Conservation (phyloP, 352 stramenopile genomes). For the Pythium vanterpoolii region DNA sequence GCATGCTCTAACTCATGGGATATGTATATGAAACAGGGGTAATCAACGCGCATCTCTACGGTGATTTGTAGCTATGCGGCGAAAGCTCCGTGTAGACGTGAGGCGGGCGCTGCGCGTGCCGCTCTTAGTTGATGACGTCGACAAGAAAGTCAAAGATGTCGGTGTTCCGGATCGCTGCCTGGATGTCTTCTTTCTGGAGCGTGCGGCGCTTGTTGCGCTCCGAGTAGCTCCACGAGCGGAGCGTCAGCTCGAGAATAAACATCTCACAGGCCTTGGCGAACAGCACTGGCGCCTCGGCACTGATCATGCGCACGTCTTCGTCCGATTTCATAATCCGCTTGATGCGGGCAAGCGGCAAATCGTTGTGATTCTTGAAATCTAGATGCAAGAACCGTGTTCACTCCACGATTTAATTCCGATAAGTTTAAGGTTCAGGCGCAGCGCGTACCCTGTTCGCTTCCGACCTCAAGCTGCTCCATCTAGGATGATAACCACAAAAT, state of each 20-base stretch:
- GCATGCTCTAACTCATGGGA: neutral
- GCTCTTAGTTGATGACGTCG: slow-evolving; percentile 88
- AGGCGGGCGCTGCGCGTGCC: neutral
- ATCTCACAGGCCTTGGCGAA: slow-evolving; percentile 99
- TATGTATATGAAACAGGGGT: slow-evolving; percentile 13
- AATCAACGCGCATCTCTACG: slow-evolving; percentile 12
- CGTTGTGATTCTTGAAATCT: slow-evolving; percentile 99
- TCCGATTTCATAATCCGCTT: slow-evolving; percentile 97
- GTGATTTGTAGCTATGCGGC: slow-evolving; percentile 1
- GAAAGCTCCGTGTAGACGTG: neutral
- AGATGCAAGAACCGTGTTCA: neutral
- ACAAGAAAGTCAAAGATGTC: slow-evolving; percentile 99
- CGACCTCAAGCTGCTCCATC: slow-evolving; percentile 91
- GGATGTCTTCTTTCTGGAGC: slow-evolving; percentile 98
- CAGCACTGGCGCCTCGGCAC: slow-evolving; percentile 95
- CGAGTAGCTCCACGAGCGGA: slow-evolving; percentile 90
- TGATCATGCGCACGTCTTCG: slow-evolving; percentile 98
- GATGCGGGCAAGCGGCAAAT: slow-evolving; percentile 92
- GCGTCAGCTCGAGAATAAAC: slow-evolving; percentile 99
- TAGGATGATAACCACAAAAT: slow-evolving; percentile 11
- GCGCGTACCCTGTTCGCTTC: slow-evolving; percentile 88
- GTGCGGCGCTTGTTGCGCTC: slow-evolving; percentile 91
- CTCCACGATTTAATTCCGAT: neutral
- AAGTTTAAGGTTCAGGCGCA: neutral
- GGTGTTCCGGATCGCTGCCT: slow-evolving; percentile 97